Percentiles rank a stretch among this genome's conserved stretches.
These are phyloP conservation scores for Solanum lycopersicoides DNA, from an alignment of 257 asterid genomes.

Conservation along the genomic window DNA sequence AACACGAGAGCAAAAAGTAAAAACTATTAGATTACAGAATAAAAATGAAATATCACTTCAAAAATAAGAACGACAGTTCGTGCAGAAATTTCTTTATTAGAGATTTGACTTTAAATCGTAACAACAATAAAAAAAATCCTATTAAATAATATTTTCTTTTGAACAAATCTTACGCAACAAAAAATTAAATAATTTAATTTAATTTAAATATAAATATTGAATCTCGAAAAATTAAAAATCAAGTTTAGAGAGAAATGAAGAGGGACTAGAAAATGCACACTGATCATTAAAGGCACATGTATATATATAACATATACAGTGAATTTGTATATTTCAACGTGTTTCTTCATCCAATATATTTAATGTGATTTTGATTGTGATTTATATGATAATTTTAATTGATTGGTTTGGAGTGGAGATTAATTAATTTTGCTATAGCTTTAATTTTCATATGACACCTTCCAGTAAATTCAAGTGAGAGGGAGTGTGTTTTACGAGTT, in stretches of 20 bases:
- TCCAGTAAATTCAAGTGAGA: no score
- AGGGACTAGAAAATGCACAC: neutral
- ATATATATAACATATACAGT: neutral
- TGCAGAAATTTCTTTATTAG: neutral
- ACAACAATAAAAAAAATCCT: neutral
- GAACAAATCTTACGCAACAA: neutral
- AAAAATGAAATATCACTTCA: neutral
- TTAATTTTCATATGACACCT: no score
- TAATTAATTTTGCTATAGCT: neutral
- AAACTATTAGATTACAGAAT: no score
- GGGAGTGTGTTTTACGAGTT: no score
- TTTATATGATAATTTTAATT: neutral
- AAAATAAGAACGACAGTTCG: no score
- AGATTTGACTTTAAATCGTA: neutral
- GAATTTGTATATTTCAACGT: neutral
- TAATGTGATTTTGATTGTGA: neutral
- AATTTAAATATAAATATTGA: neutral
- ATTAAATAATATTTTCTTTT: neutral
- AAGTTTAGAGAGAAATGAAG: neutral
- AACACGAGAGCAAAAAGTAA: neutral
- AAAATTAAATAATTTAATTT: neutral
- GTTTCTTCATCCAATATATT: no score
- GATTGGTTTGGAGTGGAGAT: neutral
- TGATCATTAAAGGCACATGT: neutral
- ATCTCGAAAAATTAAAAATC: neutral